A percentile compares a stretch with the other conserved stretches of the same genome.
Evolutionary conservation across 805 yeast species (phyloP).

Genomic region (Cyberlindnera bimundalis): DNA sequence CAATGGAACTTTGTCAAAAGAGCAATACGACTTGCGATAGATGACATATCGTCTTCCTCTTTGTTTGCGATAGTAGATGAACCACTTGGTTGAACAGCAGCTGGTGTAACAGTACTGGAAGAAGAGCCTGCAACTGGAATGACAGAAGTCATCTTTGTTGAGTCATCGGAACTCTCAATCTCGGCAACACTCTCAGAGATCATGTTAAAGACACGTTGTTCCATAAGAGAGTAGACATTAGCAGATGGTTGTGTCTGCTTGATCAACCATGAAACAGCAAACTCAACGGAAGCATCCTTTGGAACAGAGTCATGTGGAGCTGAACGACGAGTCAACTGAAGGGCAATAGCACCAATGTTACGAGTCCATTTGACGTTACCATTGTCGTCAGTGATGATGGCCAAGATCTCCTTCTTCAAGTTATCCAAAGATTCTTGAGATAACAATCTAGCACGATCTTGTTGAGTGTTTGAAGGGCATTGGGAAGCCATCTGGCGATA

Average conservation of each 20-base stretch:
- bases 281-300: conserved; percentile 33
- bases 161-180: conserved; percentile 13
- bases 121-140: conserved; percentile 14
- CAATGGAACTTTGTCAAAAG: conserved; percentile 68
- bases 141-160: conserved; percentile 9
- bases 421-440: conserved; percentile 37
- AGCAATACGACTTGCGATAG: conserved; percentile 55
- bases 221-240: conserved; percentile 73
- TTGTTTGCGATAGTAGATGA: conserved; percentile 17
- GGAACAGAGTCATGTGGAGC: conserved; percentile 25
- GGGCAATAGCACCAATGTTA: conserved; percentile 66
- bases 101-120: conserved; percentile 10
- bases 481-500: conserved; percentile 62
- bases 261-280: conserved; percentile 74
- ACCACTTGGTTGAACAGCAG: conserved; percentile 9
- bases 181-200: conserved; percentile 37
- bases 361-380: conserved; percentile 91
- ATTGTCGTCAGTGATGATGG: conserved; percentile 79
- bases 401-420: conserved; percentile 68
- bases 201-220: conserved; percentile 56
- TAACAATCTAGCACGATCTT: conserved; percentile 29
- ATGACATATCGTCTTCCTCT: conserved; percentile 46
- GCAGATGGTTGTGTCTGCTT: conserved; percentile 85
- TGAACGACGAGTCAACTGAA: conserved; percentile 54
- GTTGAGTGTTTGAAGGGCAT: conserved; percentile 15